A percentile compares a stretch with the other conserved stretches of the same genome.
phyloP scores from a whole-genome alignment of 192 early-diverging fungal species.

The Gonapodya sp. region DNA sequence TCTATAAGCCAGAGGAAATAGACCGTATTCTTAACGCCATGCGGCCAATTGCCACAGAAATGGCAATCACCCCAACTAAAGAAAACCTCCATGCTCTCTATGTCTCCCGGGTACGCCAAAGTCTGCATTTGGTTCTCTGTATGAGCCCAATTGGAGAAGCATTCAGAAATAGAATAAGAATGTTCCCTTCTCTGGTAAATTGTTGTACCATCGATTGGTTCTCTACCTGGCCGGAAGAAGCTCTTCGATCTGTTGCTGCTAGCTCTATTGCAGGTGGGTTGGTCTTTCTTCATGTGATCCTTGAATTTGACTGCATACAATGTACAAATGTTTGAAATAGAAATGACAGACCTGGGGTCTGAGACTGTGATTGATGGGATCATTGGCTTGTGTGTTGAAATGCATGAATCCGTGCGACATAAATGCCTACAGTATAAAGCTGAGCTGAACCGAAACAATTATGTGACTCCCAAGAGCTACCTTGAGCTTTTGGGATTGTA shows the following conservation, averaged over 20 bases:
- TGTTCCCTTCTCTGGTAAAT: slow-evolving; percentile 48
- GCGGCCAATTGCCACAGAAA: slow-evolving; percentile 29
- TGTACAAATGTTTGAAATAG: slow-evolving; percentile 40
- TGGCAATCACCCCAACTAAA: slow-evolving; percentile 17
- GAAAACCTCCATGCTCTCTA: slow-evolving; percentile 34
- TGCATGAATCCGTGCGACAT: slow-evolving; percentile 39
- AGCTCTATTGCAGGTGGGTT: background rate
- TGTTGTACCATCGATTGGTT: slow-evolving; percentile 60
- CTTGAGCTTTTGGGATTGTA: slow-evolving; percentile 47
- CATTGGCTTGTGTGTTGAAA: slow-evolving; percentile 37
- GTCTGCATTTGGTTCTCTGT: slow-evolving; percentile 40
- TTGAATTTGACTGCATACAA: slow-evolving; percentile 40
- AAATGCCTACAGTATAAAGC: slow-evolving; percentile 33
- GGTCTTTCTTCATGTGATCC: background rate
- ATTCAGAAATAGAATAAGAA: slow-evolving; percentile 40
- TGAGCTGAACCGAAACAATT: slow-evolving; percentile 39
- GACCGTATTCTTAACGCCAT: slow-evolving; percentile 47
- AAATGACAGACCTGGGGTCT: slow-evolving; percentile 34
- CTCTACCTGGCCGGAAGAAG: slow-evolving; percentile 36
- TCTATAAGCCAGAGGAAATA: slow-evolving; percentile 45
- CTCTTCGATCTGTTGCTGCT: background rate
- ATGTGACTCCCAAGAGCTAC: slow-evolving; percentile 51
- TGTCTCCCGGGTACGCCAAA: slow-evolving; percentile 45
- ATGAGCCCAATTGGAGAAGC: slow-evolving; percentile 55
- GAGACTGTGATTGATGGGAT: slow-evolving; percentile 28